phyloP scores from a whole-genome alignment of 2,329 filamentous ascomycete genomes.

The Neofusicoccum kwambonambiense region DNA sequence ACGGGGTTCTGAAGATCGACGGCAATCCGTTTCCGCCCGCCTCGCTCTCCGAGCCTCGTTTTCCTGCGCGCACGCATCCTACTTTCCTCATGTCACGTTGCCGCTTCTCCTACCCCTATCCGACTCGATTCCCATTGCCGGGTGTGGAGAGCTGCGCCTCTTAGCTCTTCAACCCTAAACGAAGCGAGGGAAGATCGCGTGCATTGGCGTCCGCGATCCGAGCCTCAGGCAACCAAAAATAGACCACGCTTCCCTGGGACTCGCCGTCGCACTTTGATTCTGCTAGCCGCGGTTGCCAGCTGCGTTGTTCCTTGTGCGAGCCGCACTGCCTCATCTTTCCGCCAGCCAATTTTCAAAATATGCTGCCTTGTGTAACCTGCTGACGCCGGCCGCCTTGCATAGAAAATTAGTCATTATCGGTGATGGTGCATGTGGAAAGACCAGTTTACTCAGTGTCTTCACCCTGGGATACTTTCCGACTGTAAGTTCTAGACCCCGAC shows the following conservation, averaged over 20 bases:
- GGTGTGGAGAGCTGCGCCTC: conserved; percentile 17
- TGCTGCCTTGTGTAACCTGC: conserved; percentile 14
- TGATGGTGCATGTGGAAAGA: conserved; percentile 97
- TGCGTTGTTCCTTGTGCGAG: not conserved
- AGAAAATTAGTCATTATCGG: conserved; percentile 97
- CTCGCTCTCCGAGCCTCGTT: conserved; percentile 10
- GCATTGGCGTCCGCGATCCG: conserved; percentile 40
- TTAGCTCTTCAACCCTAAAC: conserved; percentile 17
- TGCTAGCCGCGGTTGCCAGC: conserved; percentile 3
- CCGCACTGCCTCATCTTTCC: conserved; percentile 3
- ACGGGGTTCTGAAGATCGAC: conserved; percentile 12
- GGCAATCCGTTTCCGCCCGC: not conserved
- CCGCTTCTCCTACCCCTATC: not conserved
- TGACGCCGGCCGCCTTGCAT: conserved; percentile 22
- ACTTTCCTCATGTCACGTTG: conserved; percentile 3
- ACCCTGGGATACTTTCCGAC: conserved; percentile 97
- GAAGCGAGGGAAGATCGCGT: conserved; percentile 34
- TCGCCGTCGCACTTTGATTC: conserved; percentile 5
- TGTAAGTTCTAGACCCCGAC: conserved; percentile 57
- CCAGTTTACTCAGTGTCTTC: conserved; percentile 94
- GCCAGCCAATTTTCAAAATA: not conserved
- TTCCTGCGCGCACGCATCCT: not conserved
- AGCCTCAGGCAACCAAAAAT: conserved; percentile 21
- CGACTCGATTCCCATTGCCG: not conserved
- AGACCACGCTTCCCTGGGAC: conserved; percentile 16